Base-by-base conservation (phyloP, 148 eudicot species). In the Rhododendron vialii region DNA sequence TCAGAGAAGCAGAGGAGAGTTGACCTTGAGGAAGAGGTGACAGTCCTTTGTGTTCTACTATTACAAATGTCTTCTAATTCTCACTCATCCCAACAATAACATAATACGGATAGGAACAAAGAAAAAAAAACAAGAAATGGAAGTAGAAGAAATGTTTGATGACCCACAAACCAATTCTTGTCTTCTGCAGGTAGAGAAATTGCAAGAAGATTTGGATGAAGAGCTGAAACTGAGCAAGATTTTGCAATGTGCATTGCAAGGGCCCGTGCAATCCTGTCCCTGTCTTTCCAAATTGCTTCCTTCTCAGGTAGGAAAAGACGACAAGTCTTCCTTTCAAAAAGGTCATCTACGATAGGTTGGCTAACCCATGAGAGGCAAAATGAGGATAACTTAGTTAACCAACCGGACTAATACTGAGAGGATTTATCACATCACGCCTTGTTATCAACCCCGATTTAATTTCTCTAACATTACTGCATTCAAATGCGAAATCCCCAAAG, bases 21-120 rank as follows among this genome's bases (percentile, higher is more conserved):
- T 20, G 89, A 90, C 59, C 96, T 96, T 33, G 90, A 93, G 86
- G 88, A 93, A 83, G 97, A 95, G 99, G 98, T 96, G 35, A 84
- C 51, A 61, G 45, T 73, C 3, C 82, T 14, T 33, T 59, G 43
- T 14, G 28, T 57, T 35, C 2, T 53, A n/a, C 12, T 24, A n/a
- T 47, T 61, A 1, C 15, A 76, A 76, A 76, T 38, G 26, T 77
- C 24, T 41, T 2, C n/a, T 36, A 75, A 22, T 77, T 41, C 14
- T 77, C 80, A 3, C 10, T 78, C 57, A 24, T 24, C 12, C 82
- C 35, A 3, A 20, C 55, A 43, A 78, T 77, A 8, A 24, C 22
- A 74, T 17, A 18, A 18, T 28, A 17, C 78, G 45, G 69, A 35
- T 36, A 36, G 57, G 2, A 83, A 18, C 1, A 30, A n/a, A 24